A percentile compares a stretch with the other conserved stretches of the same genome.
Evolutionary conservation across 73 alveolate genomes (phyloP).

Genomic region (Urostyla sp.): DNA sequence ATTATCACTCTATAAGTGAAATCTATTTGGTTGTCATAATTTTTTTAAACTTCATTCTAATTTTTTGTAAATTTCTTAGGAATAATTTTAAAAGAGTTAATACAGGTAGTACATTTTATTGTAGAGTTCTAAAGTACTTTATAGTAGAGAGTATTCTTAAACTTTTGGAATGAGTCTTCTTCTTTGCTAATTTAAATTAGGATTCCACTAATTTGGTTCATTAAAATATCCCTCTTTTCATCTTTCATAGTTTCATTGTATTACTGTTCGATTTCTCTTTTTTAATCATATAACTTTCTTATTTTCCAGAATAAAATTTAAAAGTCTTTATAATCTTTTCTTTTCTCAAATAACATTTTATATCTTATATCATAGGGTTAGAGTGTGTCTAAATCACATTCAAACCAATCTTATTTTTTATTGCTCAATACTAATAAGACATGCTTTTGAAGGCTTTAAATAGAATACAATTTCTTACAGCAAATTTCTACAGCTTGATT

Average conservation of each 20-base stretch:
- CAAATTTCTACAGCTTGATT: conserved; percentile 57
- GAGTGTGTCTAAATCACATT: conserved; percentile 44
- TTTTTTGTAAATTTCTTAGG: conserved; percentile 35
- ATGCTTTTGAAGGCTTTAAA: conserved; percentile 41
- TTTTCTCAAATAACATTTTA: neutral
- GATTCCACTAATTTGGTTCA: too few relatives aligned
- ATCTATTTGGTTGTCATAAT: conserved; percentile 42
- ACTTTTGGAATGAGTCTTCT: neutral
- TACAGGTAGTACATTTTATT: conserved; percentile 21
- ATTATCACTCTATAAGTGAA: conserved; percentile 68
- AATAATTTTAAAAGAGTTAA: conserved; percentile 19
- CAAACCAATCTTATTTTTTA: conserved; percentile 62
- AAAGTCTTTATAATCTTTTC: conserved; percentile 38
- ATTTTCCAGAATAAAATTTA: conserved; percentile 50
- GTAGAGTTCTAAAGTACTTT: neutral
- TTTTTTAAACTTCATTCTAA: neutral
- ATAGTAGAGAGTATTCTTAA: neutral
- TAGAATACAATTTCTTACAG: conserved; percentile 59
- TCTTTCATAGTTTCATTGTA: neutral
- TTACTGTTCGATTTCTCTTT: neutral
- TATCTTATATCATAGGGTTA: conserved; percentile 64
- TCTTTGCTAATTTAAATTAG: neutral
- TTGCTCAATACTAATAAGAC: conserved; percentile 63
- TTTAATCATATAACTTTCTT: neutral
- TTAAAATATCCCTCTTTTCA: neutral